These are phyloP conservation scores for Umbelopsis sp. DNA, from an alignment of 192 early-diverging fungal species.

Conservation along the genomic window DNA sequence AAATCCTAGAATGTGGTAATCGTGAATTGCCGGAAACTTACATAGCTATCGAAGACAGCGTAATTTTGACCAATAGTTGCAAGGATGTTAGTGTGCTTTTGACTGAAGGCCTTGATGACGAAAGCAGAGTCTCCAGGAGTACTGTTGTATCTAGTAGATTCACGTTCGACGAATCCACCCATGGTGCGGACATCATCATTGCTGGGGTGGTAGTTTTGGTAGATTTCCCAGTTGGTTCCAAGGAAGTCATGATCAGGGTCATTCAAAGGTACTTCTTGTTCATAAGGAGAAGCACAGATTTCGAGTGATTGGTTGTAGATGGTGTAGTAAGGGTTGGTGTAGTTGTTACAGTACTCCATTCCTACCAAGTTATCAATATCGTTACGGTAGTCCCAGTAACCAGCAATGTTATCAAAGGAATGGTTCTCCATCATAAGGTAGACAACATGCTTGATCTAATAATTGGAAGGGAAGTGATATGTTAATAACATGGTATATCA, in stretches of 20 bases:
- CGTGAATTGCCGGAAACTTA: background rate
- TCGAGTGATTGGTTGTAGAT: background rate
- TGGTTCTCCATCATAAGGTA: constrained; percentile 13
- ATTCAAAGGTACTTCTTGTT: constrained; percentile 11
- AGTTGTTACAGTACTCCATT: constrained; percentile 7
- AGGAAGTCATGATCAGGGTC: constrained; percentile 5
- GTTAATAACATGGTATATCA: no score
- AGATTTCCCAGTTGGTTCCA: constrained; percentile 14
- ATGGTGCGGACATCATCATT: constrained; percentile 1
- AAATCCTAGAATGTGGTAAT: background rate
- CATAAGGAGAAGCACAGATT: constrained; percentile 8
- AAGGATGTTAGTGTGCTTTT: background rate
- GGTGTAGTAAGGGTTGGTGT: constrained; percentile 7
- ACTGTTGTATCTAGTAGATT: background rate
- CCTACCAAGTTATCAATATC: constrained; percentile 12
- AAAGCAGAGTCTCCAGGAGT: constrained; percentile 9
- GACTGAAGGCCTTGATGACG: constrained; percentile 9
- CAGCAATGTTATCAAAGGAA: background rate
- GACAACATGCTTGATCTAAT: no score
- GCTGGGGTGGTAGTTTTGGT: background rate
- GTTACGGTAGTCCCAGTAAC: constrained; percentile 3
- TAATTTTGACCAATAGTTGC: constrained; percentile 8
- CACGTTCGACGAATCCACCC: constrained; percentile 13
- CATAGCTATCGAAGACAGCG: constrained; percentile 10
- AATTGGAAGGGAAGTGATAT: no score